Evolutionary conservation across 176 grass and related monocot species (phyloP), one percentile per base, ranked within the genome.

Genomic region (Pharus latifolius): DNA sequence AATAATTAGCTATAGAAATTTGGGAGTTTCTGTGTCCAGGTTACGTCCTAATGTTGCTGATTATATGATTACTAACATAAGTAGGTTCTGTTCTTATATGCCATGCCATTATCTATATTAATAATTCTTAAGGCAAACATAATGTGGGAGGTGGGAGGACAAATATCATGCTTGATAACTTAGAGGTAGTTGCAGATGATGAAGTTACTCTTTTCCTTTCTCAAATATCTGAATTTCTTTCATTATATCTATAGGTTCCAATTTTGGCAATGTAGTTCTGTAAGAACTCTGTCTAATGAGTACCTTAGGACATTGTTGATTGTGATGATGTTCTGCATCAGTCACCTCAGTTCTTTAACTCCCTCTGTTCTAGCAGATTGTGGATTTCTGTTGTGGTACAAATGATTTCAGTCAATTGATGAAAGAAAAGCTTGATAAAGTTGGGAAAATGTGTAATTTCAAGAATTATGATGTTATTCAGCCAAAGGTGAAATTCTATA

Each of bases 331-430:
- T 29, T 61, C 50, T 73, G 75, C 6, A 49, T 23, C 54, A 65
- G 23, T 82, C 3, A 30, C 17, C n/a, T 72, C 10, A 52, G n/a
- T 74, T 9, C 23, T 52, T 58, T 32, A 16, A 78, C 41, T 64
- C n/a, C n/a, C n/a, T 78, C 23, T 80, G 17, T 82, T 48, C 27
- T 78, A 69, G 47, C 82, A 94, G 90, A 86, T 94, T 46, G 90
- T 89, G 52, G 90, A 94, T 75, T 94, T 94, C 62, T 86, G 82
- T 35, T 94, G 86, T 29, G 86, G 90, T 47, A 49, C 80, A 30
- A 94, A 89, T 80, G 90, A 89, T 63, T 94, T 89, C 75, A 89
- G 86, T 73, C 70, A 76, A 74, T 68, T 78, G 33, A 94, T 94
- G 90, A 88, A 94, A 74, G 82, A 89, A 74, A 94, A 86, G 56